These are phyloP conservation scores for Salisapilia sapeloensis DNA, from an alignment of 352 stramenopile genomes.

Conservation along the genomic window DNA sequence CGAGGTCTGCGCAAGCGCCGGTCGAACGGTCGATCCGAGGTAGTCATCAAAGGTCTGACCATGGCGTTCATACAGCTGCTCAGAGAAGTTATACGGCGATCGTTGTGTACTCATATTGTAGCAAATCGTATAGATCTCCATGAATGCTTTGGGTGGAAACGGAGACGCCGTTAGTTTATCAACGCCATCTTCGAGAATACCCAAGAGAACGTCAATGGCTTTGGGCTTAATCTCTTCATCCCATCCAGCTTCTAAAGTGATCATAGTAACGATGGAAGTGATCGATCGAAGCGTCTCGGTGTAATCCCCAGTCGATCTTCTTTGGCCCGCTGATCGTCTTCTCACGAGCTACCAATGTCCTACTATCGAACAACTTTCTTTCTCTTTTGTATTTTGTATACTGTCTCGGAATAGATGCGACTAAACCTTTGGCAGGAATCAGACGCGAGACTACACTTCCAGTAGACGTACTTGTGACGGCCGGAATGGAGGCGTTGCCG, in stretches of 20 bases:
- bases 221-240: constrained; percentile 81
- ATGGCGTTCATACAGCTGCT: constrained; percentile 97
- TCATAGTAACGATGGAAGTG: no score
- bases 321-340: no score
- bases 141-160: constrained; percentile 74
- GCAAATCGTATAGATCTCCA: constrained; percentile 84
- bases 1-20: constrained; percentile 71
- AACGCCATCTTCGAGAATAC: constrained; percentile 75
- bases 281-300: no score
- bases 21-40: constrained; percentile 82
- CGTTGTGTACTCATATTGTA: constrained; percentile 99
- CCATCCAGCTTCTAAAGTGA: constrained; percentile 74
- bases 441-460: no score
- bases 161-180: constrained; percentile 66
- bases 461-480: no score
- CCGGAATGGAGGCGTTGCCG: no score
- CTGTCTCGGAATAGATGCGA: no score
- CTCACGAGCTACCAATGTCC: no score
- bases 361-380: no score
- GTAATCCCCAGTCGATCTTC: no score
- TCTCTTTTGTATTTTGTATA: no score
- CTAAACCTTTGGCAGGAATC: no score
- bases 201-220: constrained; percentile 74
- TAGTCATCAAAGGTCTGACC: constrained; percentile 83
- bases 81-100: constrained; percentile 97